Evolutionary conservation across 352 stramenopile genomes (phyloP).

Genomic region (Phytopythium mirpurense): DNA sequence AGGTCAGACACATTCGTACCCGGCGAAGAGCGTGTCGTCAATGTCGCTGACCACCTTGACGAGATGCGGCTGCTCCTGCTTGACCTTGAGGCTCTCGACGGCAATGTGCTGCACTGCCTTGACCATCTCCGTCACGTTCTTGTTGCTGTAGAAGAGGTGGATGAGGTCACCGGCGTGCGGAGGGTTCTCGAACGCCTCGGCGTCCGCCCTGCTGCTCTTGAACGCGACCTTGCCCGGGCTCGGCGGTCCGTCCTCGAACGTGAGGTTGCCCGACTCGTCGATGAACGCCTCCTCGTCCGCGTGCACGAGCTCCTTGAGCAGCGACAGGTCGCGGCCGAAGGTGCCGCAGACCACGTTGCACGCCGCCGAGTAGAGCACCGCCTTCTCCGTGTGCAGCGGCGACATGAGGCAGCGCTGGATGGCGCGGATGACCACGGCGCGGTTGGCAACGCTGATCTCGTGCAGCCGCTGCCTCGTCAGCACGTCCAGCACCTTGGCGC

Average conservation of each 20-base stretch:
- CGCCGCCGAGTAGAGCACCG: slow-evolving; percentile 53
- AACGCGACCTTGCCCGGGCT: slow-evolving; percentile 10
- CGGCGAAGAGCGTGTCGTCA: slow-evolving; percentile 77
- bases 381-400: slow-evolving; percentile 62
- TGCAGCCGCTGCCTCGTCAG: slow-evolving; percentile 54
- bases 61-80: slow-evolving; percentile 41
- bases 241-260: slow-evolving; percentile 15
- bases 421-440: slow-evolving; percentile 66
- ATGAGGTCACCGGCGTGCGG: slow-evolving; percentile 71
- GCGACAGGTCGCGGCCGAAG: slow-evolving; percentile 57
- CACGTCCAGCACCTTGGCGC: slow-evolving; percentile 70
- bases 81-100: slow-evolving; percentile 69
- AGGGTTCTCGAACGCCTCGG: slow-evolving; percentile 18
- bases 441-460: slow-evolving; percentile 73
- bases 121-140: slow-evolving; percentile 76
- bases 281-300: slow-evolving; percentile 48
- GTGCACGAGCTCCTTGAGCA: slow-evolving; percentile 80
- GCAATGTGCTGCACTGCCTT: slow-evolving; percentile 83
- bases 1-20: slow-evolving; percentile 15
- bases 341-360: slow-evolving; percentile 71
- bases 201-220: slow-evolving; percentile 1
- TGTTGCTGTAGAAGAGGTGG: slow-evolving; percentile 72
- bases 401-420: slow-evolving; percentile 77
- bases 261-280: slow-evolving; percentile 21
- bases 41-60: slow-evolving; percentile 87